Base-by-base conservation (phyloP, 106 monocot genomes). In the Dendrobium chrysotoxum region DNA sequence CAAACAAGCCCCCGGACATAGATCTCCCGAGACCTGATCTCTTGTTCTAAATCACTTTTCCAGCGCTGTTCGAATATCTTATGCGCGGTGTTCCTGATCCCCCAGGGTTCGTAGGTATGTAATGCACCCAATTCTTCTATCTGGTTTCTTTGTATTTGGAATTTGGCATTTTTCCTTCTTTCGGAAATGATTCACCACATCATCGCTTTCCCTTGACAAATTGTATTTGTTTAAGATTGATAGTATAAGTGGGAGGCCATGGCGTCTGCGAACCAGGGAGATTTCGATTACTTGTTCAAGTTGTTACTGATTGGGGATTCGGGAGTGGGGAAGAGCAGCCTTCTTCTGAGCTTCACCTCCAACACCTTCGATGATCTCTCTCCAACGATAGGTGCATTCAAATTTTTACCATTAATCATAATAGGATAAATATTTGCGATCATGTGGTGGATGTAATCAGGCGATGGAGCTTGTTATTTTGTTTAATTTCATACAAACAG, bases 281-380 rank as follows among this genome's bases (percentile, higher is more conserved):
- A 96, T 40, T 93, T 93, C 81, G 96, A 96, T 82, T 96, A 92
- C 79, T 53, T 96, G 86, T 93, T 96, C 84, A 96, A 96, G 81
- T 74, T 96, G 81, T 75, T 96, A 76, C 72, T 96, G 80, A 96
- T 96, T 64, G 96, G 96, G 23, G 96, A 96, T 75, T 96, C 96
- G 31, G 96, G 96, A 39, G 96, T 96, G 28, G 96, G 96, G 40
- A 96, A 96, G 84, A 96, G 93, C 77, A 93, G 93, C 71, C 84
- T 96, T 40, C 87, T 96, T 26, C 78, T 96, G 40, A 86, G 96
- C 45, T 93, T 96, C 84, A 96, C 91, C 40, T 84, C 96, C 8
- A 87, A 93, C 41, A 82, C 89, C 10, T 96, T 96, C 55, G 96
- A 93, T n/a, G 96, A 96, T 73, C 91, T 96, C 23, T 93, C 93